These are phyloP conservation scores for Cladorrhinum sp. DNA, from an alignment of 2,329 filamentous ascomycete genomes.

Conservation along the genomic window DNA sequence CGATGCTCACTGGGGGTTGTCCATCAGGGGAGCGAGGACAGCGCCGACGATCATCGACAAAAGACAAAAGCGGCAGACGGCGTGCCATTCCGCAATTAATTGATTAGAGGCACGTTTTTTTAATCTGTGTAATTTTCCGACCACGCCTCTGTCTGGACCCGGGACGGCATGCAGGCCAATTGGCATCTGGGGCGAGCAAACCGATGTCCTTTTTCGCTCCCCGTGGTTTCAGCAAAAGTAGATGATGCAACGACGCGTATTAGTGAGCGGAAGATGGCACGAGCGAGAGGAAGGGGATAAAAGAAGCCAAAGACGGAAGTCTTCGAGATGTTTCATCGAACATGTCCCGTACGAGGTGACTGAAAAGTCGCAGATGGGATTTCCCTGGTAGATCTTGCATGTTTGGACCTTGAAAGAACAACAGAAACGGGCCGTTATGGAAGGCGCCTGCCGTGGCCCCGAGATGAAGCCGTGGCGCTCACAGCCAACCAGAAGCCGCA, in stretches of 20 bases:
- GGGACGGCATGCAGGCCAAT: constrained; percentile 6
- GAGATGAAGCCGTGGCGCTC: not conserved
- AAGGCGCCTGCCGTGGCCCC: not conserved
- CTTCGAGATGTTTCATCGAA: constrained; percentile 27
- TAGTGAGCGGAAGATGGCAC: constrained; percentile 1
- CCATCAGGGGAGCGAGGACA: not conserved
- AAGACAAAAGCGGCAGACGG: constrained; percentile 13
- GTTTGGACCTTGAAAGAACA: not conserved
- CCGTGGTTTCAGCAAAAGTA: constrained; percentile 14
- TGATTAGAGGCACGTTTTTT: constrained; percentile 26
- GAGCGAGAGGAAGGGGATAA: not conserved
- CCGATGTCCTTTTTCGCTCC: not conserved
- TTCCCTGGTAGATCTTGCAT: not conserved
- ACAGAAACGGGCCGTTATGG: not conserved
- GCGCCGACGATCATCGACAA: constrained; percentile 11
- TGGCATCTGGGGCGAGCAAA: constrained; percentile 2
- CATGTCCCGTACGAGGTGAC: constrained; percentile 10
- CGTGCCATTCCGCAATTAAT: constrained; percentile 28
- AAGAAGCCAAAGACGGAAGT: constrained; percentile 20
- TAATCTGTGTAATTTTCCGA: constrained; percentile 28
- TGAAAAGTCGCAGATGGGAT: not conserved
- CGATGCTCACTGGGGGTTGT: not conserved
- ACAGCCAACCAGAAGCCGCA: not conserved
- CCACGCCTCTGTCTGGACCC: constrained; percentile 15
- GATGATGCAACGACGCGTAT: constrained; percentile 6